Conservation (phyloP, 345 rosid species). For the Populus ilicifolia region DNA sequence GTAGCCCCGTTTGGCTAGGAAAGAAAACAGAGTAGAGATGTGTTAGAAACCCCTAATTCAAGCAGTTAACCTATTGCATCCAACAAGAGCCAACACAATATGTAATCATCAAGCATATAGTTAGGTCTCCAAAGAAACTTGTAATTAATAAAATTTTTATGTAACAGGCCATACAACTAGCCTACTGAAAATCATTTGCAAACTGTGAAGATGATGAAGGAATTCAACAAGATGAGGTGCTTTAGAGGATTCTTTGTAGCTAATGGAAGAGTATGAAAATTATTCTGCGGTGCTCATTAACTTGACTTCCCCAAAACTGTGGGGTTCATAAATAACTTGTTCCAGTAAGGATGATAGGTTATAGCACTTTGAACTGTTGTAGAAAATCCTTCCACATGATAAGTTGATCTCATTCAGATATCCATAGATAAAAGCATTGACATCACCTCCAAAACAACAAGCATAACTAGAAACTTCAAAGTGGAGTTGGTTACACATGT, state of each 20-base stretch:
- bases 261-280: not conserved
- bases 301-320: not conserved
- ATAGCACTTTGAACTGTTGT: not conserved
- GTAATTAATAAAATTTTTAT: not conserved
- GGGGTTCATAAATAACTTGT: not conserved
- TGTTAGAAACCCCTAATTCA: not conserved
- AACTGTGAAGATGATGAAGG: not conserved
- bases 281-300: not conserved
- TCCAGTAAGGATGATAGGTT: not conserved
- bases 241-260: not conserved
- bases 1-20: slow-evolving; percentile 65
- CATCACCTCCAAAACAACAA: not conserved
- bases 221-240: not conserved
- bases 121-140: not conserved
- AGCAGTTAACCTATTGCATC: not conserved
- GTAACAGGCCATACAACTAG: not conserved
- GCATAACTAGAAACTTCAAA: not conserved
- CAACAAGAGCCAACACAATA: not conserved
- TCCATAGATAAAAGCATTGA: not conserved
- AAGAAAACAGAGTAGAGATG: not conserved
- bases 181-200: not conserved
- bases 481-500: not conserved
- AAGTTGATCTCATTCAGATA: not conserved
- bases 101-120: not conserved
- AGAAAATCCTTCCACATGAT: not conserved